A percentile compares a stretch with the other conserved stretches of the same genome.
Conservation (phyloP, 1,284 basidiomycete species). For the Calocybe gambosa region DNA sequence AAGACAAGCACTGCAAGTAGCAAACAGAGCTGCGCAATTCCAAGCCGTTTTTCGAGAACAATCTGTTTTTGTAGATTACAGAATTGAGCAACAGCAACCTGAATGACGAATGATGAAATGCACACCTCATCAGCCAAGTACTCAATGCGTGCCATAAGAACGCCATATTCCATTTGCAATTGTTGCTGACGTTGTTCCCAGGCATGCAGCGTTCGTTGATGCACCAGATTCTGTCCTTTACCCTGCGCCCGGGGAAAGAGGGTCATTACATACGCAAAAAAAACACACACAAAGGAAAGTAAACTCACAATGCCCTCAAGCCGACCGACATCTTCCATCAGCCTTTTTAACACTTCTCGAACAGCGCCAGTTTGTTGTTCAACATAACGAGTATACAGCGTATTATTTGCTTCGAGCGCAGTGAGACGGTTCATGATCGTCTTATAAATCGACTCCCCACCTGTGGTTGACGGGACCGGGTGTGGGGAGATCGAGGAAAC, state of each 20-base stretch:
- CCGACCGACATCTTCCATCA: constrained; percentile 80
- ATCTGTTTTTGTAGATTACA: constrained; percentile 60
- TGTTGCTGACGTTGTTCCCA: constrained; percentile 66
- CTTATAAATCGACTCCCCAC: constrained; percentile 94
- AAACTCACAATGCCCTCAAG: constrained; percentile 68
- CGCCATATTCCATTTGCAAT: constrained; percentile 64
- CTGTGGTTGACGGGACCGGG: constrained; percentile 15
- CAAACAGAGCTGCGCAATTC: constrained; percentile 77
- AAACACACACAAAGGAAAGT: constrained; percentile 6
- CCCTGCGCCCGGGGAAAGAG: constrained; percentile 33
- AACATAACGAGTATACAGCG: constrained; percentile 82
- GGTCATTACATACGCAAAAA: neutral
- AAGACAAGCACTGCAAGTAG: constrained; percentile 77
- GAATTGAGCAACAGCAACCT: no score
- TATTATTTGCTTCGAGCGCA: constrained; percentile 84
- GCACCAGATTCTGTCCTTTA: constrained; percentile 59
- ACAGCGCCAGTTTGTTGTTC: constrained; percentile 85
- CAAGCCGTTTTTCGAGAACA: constrained; percentile 75
- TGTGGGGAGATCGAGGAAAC: neutral
- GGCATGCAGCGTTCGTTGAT: constrained; percentile 60
- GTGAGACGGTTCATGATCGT: constrained; percentile 92
- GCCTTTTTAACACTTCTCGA: constrained; percentile 66
- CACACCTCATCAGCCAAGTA: constrained; percentile 70
- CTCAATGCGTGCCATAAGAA: constrained; percentile 61
- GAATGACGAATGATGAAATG: no score